A percentile compares a stretch with the other conserved stretches of the same genome.
These are phyloP conservation scores for Auricularia sp. DNA, from an alignment of 768 basidiomycete genomes.

Conservation along the genomic window DNA sequence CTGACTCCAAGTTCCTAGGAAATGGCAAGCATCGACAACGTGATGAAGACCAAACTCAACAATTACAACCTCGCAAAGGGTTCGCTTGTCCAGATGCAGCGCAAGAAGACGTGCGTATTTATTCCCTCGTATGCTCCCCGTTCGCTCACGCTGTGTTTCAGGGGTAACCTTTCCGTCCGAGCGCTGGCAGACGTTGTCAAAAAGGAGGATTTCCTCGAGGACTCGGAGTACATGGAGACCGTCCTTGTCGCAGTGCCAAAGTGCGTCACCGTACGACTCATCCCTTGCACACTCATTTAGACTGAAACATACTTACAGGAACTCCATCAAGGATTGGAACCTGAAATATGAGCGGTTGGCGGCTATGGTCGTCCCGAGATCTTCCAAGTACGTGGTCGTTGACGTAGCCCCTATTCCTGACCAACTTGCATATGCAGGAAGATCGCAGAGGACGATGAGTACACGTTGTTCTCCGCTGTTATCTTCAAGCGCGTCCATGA, in stretches of 20 bases:
- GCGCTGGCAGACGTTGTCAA: slow-evolving; percentile 79
- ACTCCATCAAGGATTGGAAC: slow-evolving; percentile 79
- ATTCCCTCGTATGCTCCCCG: slow-evolving; percentile 7
- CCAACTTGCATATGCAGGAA: slow-evolving; percentile 32
- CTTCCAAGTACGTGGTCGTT: slow-evolving; percentile 54
- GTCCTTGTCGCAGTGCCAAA: slow-evolving; percentile 88
- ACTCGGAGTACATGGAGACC: slow-evolving; percentile 92
- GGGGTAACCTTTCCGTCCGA: slow-evolving; percentile 90
- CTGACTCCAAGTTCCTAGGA: slow-evolving; percentile 44
- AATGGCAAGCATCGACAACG: slow-evolving; percentile 87
- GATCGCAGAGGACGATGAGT: slow-evolving; percentile 83
- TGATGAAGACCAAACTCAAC: slow-evolving; percentile 84
- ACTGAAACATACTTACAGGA: slow-evolving; percentile 35
- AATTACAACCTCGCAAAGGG: slow-evolving; percentile 94
- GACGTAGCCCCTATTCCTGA: slow-evolving; percentile 8
- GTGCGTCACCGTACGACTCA: slow-evolving; percentile 33
- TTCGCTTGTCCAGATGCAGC: slow-evolving; percentile 79
- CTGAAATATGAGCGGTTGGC: slow-evolving; percentile 79
- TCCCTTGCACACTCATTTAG: slow-evolving; percentile 4
- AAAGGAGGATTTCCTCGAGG: slow-evolving; percentile 69
- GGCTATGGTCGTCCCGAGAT: slow-evolving; percentile 87
- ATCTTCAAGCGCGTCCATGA: slow-evolving; percentile 88
- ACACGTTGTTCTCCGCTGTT: slow-evolving; percentile 72
- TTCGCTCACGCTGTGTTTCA: slow-evolving; percentile 21
- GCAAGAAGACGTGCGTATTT: slow-evolving; percentile 74